Evolutionary conservation across 176 grass and related monocot genomes (phyloP).

Genomic region (Oryza punctata): DNA sequence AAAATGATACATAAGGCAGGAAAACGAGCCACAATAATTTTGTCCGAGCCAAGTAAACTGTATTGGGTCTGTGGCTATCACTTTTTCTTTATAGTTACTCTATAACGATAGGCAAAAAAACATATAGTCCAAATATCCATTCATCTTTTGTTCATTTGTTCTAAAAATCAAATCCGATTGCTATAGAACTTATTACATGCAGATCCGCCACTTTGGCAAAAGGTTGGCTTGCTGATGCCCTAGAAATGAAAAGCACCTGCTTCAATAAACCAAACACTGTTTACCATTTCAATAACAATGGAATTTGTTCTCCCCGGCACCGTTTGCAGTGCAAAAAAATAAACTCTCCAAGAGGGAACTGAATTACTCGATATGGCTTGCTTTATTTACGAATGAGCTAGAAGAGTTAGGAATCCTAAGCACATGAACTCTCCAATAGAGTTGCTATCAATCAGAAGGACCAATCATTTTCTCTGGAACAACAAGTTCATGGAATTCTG

Average conservation of each 20-base stretch:
- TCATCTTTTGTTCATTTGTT: neutral
- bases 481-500: slow-evolving; percentile 82
- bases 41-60: too few species aligned
- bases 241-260: neutral
- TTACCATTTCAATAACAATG: slow-evolving; percentile 12
- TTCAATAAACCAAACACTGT: slow-evolving; percentile 1
- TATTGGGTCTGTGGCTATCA: too few species aligned
- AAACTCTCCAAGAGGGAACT: slow-evolving; percentile 31
- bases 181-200: slow-evolving; percentile 26
- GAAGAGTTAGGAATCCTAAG: neutral
- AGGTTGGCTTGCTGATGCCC: neutral
- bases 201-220: neutral
- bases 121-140: neutral
- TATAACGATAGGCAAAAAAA: too few species aligned
- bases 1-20: too few species aligned
- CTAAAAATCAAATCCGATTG: neutral
- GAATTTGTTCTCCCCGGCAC: slow-evolving; percentile 18
- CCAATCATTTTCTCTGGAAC: slow-evolving; percentile 94
- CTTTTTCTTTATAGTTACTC: too few species aligned
- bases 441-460: slow-evolving; percentile 52
- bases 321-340: slow-evolving; percentile 34
- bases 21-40: too few species aligned
- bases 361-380: neutral
- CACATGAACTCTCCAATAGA: slow-evolving; percentile 3
- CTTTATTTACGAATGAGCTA: slow-evolving; percentile 43